Evolutionary conservation across 164 flowering plant genomes (phyloP), one percentile per base, ranked within the genome.

Genomic region (Protea cynaroides): DNA sequence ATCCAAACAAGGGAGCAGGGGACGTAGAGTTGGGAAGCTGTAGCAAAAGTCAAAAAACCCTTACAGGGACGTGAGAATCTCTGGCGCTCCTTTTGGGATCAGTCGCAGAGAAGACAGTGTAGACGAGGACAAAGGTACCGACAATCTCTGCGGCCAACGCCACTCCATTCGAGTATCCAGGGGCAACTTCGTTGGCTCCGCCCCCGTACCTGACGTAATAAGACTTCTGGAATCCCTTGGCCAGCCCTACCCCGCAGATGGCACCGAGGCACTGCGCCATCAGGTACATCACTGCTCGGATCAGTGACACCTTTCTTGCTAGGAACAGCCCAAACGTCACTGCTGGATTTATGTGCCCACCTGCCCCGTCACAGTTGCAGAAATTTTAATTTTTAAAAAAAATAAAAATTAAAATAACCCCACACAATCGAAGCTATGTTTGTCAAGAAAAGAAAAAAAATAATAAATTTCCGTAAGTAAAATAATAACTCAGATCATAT

Each of bases 81-180:
- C 89, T 67, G 8, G 89, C 86, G 56, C 57, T 84, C 34, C 89
- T 71, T 69, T 84, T 84, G 71, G 89, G 86, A 58, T 84, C 86
- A 14, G 87, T 83, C 66, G 87, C 87, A 23, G 87, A 81, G 81
- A 83, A 83, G 69, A 82, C 86, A 40, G 85, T 81, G 77, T 83
- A 79, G 69, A 83, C 87, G 19, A 83, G 84, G 15, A 83, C 84
- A 57, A 83, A 83, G 25, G 84, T 83, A 12, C 87, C 87, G 49
- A 83, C 80, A 52, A 83, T 82, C 75, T 84, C 89, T 5, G 89
- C 89, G 6, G 70, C 89, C 47, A 84, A 59, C 0, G 83, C 89
- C 7, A 80, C 75, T 65, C 86, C 89, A 15, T 53, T 76, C 69
- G 72, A 73, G 79, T 81, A 82, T 6, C 86, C 89, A 7, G 0